Base-by-base conservation (phyloP, 1,284 basidiomycete species). In the Malassezia equina region DNA sequence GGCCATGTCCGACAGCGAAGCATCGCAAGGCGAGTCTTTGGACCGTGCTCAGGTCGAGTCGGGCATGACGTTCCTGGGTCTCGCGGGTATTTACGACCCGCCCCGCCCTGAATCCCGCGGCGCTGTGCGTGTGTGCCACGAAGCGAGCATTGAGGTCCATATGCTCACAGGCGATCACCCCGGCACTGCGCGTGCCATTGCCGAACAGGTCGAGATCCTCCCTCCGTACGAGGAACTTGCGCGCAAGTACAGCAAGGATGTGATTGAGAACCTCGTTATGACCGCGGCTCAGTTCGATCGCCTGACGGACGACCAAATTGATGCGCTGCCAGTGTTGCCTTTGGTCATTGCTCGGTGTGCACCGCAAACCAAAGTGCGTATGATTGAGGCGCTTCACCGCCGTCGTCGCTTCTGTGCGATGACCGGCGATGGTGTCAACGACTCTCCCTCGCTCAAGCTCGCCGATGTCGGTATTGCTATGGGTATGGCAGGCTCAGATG, bases 61-160 rank as follows among this genome's bases (percentile, higher is more conserved):
- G 19, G 78, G 78, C 24, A 81, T 84, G 66, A 76, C 76, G 6
- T 82, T 86, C 75, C 75, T 82, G 7, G 84, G 81, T 8, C 77
- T 85, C 1, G 81, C 79, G 11, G 84, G 84, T 49, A 82, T 86
- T 54, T 71, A 73, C 63, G 84, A 86, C 66, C 84, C 84, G 13
- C 84, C 84, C n/a, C 79, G 84, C 33, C 81, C 81, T 11, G 83
- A 85, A 65, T 81, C 81, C 3, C 75, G 79, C 2, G 80, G 78
- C 11, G 82, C 84, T 21, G 83, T 86, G 0, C 77, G 78, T 44
- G 79, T 80, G 51, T 84, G 81, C 75, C 79, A 81, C 56, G 76
- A 78, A 43, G 84, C 84, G 27, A 82, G 83, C 15, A 83, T 86
- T 64, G 80, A 80, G 13, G 82, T 83, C 19, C 80, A 82, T 66